These are phyloP conservation scores for Triticum dicoccoides DNA, from an alignment of 176 grass and related monocot species.

Conservation along the genomic window DNA sequence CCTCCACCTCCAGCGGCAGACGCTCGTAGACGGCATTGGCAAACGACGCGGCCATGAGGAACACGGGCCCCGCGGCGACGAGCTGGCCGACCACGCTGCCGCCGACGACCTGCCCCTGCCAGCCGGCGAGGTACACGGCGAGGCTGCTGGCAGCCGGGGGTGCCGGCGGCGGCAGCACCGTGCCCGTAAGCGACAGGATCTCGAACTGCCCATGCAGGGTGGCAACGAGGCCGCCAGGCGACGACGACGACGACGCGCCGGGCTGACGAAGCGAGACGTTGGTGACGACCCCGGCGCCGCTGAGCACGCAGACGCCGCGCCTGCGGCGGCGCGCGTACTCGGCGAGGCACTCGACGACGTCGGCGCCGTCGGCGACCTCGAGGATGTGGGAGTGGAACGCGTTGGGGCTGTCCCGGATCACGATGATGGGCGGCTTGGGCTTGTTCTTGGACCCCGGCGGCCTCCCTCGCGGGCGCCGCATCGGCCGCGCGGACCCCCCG, in stretches of 20 bases:
- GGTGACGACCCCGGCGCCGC: constrained; percentile 63
- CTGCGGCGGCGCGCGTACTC: constrained; percentile 78
- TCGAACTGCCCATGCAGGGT: constrained; percentile 73
- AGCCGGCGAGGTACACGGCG: constrained; percentile 70
- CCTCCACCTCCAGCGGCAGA: constrained; percentile 58
- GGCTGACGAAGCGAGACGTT: constrained; percentile 80
- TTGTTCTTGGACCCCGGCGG: constrained; percentile 88
- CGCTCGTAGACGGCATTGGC: constrained; percentile 88
- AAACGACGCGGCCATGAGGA: constrained; percentile 87
- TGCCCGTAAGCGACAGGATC: constrained; percentile 90
- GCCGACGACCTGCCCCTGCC: constrained; percentile 87
- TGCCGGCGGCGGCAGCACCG: constrained; percentile 82
- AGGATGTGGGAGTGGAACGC: constrained; percentile 84
- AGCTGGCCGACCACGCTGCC: constrained; percentile 79
- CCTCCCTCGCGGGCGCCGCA: constrained; percentile 62
- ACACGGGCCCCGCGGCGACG: constrained; percentile 64
- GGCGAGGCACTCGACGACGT: constrained; percentile 67
- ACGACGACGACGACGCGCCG: constrained; percentile 35
- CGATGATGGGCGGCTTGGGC: constrained; percentile 86
- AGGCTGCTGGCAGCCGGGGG: constrained; percentile 66
- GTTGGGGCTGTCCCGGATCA: constrained; percentile 81
- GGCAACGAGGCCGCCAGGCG: constrained; percentile 74
- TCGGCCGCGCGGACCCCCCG: constrained; percentile 24
- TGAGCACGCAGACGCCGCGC: constrained; percentile 83
- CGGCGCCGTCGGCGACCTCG: constrained; percentile 69